A percentile compares a stretch with the other conserved stretches of the same genome.
Conservation (phyloP, 1,284 basidiomycete genomes). For the Caloboletus firmus region DNA sequence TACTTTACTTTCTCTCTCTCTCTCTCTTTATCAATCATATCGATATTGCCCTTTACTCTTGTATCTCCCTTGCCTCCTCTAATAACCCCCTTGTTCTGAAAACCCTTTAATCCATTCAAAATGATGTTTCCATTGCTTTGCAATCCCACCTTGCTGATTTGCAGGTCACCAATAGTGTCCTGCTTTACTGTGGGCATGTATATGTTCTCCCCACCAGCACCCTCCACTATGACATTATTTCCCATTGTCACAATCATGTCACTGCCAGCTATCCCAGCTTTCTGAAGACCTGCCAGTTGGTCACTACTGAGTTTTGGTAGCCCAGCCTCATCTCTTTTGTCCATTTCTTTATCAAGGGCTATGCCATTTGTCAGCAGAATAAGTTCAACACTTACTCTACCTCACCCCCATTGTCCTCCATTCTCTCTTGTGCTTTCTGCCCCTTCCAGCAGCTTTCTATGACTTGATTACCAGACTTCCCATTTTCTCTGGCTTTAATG, state of each 20-base stretch:
- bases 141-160: not conserved
- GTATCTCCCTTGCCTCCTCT: fast-evolving
- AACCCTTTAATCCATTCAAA: not conserved
- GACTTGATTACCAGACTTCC: too few relatives aligned
- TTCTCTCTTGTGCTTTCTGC: too few relatives aligned
- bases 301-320: not conserved
- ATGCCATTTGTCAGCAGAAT: not conserved
- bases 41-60: not conserved
- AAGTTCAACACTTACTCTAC: not conserved
- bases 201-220: not conserved
- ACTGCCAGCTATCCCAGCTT: fast-evolving
- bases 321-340: fast-evolving
- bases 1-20: fast-evolving
- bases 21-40: not conserved
- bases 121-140: not conserved
- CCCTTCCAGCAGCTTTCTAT: too few relatives aligned
- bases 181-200: not conserved
- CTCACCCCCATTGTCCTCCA: too few relatives aligned
- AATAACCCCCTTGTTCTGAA: not conserved
- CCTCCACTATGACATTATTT: not conserved
- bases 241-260: not conserved
- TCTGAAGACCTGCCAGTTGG: not conserved
- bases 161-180: not conserved
- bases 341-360: fast-evolving
- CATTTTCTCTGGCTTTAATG: too few relatives aligned